phyloP scores from a whole-genome alignment of 2,329 filamentous ascomycete genomes.

The Colletotrichum echinochloae region DNA sequence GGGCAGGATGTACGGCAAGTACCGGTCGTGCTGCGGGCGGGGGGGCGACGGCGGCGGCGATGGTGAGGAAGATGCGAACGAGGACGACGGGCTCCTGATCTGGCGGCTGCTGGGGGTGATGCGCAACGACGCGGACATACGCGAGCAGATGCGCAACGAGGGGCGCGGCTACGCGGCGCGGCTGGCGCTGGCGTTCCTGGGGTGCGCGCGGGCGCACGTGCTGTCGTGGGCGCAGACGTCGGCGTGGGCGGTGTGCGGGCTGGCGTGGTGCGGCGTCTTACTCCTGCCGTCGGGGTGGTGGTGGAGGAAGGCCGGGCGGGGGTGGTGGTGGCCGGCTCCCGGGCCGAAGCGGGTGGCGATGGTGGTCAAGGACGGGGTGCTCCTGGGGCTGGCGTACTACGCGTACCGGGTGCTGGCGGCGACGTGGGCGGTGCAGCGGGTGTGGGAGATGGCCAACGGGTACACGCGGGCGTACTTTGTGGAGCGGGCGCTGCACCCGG shows the following conservation, averaged over 20 bases:
- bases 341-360: constrained; percentile 7
- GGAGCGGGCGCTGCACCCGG: constrained; percentile 14
- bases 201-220: background rate
- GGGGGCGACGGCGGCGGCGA: no score
- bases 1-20: background rate
- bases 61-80: no score
- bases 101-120: constrained; percentile 4
- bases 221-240: background rate
- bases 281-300: background rate
- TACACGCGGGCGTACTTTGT: constrained; percentile 28
- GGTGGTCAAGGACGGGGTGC: background rate
- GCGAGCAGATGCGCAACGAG: constrained; percentile 8
- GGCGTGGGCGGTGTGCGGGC: no score
- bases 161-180: background rate
- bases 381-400: background rate
- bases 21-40: constrained; percentile 1
- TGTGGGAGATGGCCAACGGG: constrained; percentile 29
- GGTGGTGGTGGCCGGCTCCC: background rate
- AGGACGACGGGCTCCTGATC: constrained; percentile 11
- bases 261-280: background rate
- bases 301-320: background rate
- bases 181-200: background rate
- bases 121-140: background rate
- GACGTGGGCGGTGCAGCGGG: background rate
- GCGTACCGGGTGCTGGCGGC: constrained; percentile 3